These are phyloP conservation scores for Pyropia yezoensis DNA, from an alignment of 23 red algal genomes.

Conservation along the genomic window DNA sequence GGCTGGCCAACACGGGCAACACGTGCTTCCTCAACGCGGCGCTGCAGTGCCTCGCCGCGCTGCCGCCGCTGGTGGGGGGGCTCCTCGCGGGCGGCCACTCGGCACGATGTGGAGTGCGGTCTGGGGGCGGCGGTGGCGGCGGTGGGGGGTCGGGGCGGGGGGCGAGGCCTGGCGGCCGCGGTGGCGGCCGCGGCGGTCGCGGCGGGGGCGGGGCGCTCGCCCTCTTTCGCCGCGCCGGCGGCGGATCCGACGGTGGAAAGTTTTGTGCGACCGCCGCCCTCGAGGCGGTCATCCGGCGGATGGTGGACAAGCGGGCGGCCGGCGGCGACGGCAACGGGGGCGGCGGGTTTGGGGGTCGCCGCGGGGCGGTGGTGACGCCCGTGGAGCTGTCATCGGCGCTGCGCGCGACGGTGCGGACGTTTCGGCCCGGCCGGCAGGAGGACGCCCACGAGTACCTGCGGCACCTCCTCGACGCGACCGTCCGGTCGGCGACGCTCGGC, in stretches of 20 bases:
- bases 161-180: no score
- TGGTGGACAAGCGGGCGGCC: not conserved
- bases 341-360: no score
- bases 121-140: no score
- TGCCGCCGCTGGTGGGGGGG: not conserved
- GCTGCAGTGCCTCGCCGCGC: slow-evolving; percentile 70
- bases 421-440: slow-evolving; percentile 71
- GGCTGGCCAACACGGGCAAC: slow-evolving; percentile 84
- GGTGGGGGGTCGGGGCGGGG: no score
- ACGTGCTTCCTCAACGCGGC: slow-evolving; percentile 91
- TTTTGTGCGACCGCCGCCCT: slow-evolving; percentile 2
- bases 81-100: no score
- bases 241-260: not conserved
- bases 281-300: not conserved
- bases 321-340: not conserved
- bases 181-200: no score
- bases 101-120: not conserved
- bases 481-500: slow-evolving; percentile 29
- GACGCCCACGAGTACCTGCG: slow-evolving; percentile 96
- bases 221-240: not conserved
- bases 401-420: slow-evolving; percentile 3
- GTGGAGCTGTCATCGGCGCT: no score
- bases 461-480: slow-evolving; percentile 62
- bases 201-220: not conserved
- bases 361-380: no score